A percentile compares a stretch with the other conserved stretches of the same genome.
phyloP scores from a whole-genome alignment of 2,329 filamentous ascomycete genomes.

The Neurospora sp. region DNA sequence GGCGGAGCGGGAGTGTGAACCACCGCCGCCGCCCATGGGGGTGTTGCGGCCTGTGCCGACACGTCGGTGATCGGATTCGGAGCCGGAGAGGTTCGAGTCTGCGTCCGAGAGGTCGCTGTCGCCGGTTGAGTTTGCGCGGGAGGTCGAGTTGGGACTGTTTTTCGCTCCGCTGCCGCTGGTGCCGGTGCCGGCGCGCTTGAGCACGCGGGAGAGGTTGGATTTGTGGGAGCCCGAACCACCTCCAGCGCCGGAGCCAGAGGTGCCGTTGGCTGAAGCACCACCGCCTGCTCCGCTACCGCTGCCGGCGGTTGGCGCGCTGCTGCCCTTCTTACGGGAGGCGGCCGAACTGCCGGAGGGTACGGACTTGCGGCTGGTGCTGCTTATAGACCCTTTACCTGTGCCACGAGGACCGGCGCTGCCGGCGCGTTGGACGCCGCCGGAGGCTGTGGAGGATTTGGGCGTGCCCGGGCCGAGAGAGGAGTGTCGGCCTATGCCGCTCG shows the following conservation, averaged over 20 bases:
- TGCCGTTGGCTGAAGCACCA: not conserved
- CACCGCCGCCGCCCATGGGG: slow-evolving; percentile 20
- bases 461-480: slow-evolving; percentile 54
- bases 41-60: slow-evolving; percentile 9
- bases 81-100: slow-evolving; percentile 33
- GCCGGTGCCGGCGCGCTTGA: slow-evolving; percentile 36
- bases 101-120: slow-evolving; percentile 58
- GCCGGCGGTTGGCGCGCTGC: slow-evolving; percentile 19
- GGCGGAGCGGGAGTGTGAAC: slow-evolving; percentile 9
- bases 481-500: slow-evolving; percentile 50
- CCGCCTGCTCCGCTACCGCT: slow-evolving; percentile 2
- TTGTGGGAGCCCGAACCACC: slow-evolving; percentile 28
- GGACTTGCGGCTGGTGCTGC: slow-evolving; percentile 33
- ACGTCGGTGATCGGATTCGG: slow-evolving; percentile 39
- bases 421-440: slow-evolving; percentile 25
- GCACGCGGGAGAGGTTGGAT: slow-evolving; percentile 50
- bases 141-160: slow-evolving; percentile 50
- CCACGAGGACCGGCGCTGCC: slow-evolving; percentile 52
- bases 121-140: slow-evolving; percentile 42
- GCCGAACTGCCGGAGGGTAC: slow-evolving; percentile 32
- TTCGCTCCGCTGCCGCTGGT: slow-evolving; percentile 25
- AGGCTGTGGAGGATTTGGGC: slow-evolving; percentile 35
- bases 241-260: not conserved
- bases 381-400: slow-evolving; percentile 33
- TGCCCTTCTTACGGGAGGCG: slow-evolving; percentile 37